phyloP scores from a whole-genome alignment of 352 stramenopile genomes.

The Phytophthora pluvialis region DNA sequence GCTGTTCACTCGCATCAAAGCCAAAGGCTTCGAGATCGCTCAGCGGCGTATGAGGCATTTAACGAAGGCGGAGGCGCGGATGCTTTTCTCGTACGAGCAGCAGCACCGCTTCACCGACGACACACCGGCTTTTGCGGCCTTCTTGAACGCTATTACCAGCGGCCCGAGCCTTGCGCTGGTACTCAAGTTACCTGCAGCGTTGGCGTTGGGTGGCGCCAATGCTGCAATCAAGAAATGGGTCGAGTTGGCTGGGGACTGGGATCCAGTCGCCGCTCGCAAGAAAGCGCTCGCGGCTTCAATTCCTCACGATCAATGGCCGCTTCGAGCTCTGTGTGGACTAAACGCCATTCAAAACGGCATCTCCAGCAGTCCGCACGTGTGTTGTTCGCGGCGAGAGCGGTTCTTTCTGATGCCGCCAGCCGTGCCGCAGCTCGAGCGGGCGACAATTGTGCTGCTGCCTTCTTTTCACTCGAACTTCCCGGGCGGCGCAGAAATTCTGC shows the following conservation, averaged over 20 bases:
- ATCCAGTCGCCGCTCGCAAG: conserved; percentile 54
- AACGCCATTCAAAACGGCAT: conserved; percentile 69
- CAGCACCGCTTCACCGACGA: conserved; percentile 41
- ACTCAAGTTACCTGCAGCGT: conserved; percentile 41
- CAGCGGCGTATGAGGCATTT: conserved; percentile 47
- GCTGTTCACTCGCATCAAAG: conserved; percentile 49
- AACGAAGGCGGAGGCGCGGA: conserved; percentile 41
- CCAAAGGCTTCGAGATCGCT: conserved; percentile 64
- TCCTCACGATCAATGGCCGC: conserved; percentile 52
- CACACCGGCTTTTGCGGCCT: conserved; percentile 37
- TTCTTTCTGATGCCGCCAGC: conserved; percentile 62
- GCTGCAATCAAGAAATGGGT: conserved; percentile 41
- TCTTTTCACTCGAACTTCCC: conserved; percentile 39
- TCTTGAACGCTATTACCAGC: conserved; percentile 62
- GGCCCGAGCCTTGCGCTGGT: conserved; percentile 72
- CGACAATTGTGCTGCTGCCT: conserved; percentile 49
- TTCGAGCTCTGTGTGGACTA: conserved; percentile 79
- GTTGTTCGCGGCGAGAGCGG: conserved; percentile 66
- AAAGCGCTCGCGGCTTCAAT: conserved; percentile 43
- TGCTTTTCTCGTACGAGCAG: conserved; percentile 44
- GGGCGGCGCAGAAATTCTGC: conserved; percentile 29
- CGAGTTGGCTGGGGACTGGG: conserved; percentile 59
- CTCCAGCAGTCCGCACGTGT: conserved; percentile 60
- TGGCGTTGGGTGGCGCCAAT: conserved; percentile 24
- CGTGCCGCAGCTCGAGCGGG: conserved; percentile 34